Conservation (phyloP, 225 moss, liverwort and hornwort genomes). For the Sphagnum tenellum region DNA sequence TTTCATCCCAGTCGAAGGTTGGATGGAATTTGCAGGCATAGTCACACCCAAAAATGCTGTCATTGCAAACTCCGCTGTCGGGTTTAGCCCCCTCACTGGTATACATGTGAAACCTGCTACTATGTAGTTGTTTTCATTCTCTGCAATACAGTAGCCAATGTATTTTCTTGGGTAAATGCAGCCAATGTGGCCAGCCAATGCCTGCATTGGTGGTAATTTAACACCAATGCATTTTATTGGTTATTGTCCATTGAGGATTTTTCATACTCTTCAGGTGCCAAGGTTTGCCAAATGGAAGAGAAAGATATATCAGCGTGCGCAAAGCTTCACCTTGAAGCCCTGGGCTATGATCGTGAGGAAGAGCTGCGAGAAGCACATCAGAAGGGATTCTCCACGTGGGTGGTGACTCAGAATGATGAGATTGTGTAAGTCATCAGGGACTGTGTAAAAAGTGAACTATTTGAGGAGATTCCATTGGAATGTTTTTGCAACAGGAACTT, state of each 20-base stretch:
- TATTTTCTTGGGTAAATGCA: too few relatives aligned
- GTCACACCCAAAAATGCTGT: conserved; percentile 21
- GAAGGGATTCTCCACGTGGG: conserved; percentile 11
- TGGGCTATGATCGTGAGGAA: conserved; percentile 11
- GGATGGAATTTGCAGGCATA: conserved; percentile 13
- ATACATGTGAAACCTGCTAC: neutral
- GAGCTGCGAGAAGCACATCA: conserved; percentile 5
- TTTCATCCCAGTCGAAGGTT: conserved; percentile 20
- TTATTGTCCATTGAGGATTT: neutral
- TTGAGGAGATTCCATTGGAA: too few relatives aligned
- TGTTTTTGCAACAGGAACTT: neutral
- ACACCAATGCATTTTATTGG: neutral
- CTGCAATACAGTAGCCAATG: too few relatives aligned
- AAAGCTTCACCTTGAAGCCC: conserved; percentile 13
- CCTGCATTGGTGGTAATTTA: too few relatives aligned
- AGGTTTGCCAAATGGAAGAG: conserved; percentile 26
- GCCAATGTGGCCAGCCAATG: too few relatives aligned
- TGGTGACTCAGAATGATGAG: conserved; percentile 13
- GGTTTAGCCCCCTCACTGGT: conserved; percentile 18
- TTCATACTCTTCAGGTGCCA: conserved; percentile 10
- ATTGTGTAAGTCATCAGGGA: conserved; percentile 12
- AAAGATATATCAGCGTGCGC: conserved; percentile 26
- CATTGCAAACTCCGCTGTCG: conserved; percentile 14
- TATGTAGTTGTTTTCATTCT: neutral
- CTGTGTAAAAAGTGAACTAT: too few relatives aligned